These are phyloP conservation scores for Trichoderma pleuroti DNA, from an alignment of 2,329 filamentous ascomycete species.

Conservation along the genomic window DNA sequence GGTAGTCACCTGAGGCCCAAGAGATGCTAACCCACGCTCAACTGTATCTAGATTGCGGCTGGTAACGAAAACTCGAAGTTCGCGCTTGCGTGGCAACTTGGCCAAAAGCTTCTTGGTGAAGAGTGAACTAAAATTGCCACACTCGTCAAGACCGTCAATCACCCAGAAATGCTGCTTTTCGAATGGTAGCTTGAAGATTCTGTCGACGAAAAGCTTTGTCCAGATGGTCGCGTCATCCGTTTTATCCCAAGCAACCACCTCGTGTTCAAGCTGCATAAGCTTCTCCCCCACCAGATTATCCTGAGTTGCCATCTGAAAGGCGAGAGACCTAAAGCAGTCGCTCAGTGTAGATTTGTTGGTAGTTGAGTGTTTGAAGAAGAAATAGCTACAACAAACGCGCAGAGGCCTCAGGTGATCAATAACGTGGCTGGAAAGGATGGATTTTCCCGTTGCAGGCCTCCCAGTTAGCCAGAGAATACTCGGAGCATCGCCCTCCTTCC, in stretches of 20 bases:
- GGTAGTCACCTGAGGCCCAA: background rate
- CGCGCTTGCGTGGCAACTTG: background rate
- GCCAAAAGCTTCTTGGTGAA: background rate
- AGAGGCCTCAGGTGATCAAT: background rate
- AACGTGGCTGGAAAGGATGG: conserved; percentile 4
- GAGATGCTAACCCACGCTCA: background rate
- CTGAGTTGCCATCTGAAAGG: conserved; percentile 7
- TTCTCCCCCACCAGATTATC: background rate
- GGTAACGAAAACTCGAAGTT: conserved; percentile 1
- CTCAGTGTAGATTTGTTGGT: background rate
- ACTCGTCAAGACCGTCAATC: conserved; percentile 4
- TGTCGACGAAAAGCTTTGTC: conserved; percentile 15
- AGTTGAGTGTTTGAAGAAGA: background rate
- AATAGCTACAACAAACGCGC: background rate
- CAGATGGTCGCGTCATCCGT: background rate
- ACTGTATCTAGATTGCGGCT: conserved; percentile 1
- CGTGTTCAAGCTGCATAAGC: background rate
- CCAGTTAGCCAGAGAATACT: conserved; percentile 1
- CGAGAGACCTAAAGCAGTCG: background rate
- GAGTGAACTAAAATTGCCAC: background rate
- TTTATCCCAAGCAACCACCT: background rate
- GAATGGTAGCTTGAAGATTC: background rate
- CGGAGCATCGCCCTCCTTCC: background rate
- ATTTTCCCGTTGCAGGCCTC: conserved; percentile 10
- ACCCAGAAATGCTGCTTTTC: background rate